phyloP scores from a whole-genome alignment of 345 rosid species.

The Eucalyptus regnans region DNA sequence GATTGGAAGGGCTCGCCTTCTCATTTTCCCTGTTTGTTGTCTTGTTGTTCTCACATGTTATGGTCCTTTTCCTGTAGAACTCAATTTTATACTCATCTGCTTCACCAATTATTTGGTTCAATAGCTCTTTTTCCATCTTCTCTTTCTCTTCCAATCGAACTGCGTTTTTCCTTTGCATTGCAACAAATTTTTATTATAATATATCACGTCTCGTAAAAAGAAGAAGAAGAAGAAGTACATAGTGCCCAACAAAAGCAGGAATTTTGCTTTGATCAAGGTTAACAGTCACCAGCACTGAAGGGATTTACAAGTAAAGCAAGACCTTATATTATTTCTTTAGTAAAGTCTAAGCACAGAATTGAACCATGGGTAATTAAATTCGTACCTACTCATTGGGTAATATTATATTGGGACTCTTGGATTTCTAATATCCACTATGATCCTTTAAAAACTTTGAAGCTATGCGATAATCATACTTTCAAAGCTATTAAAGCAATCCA shows the following conservation, averaged over 20 bases:
- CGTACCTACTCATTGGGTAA: too few relatives aligned
- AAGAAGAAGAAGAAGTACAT: not conserved
- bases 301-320: not conserved
- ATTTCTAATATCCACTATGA: too few relatives aligned
- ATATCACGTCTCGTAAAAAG: not conserved
- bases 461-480: not conserved
- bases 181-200: not conserved
- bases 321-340: not conserved
- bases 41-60: constrained; percentile 47
- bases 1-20: constrained; percentile 22
- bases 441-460: not conserved
- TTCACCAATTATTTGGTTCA: constrained; percentile 44
- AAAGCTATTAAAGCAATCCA: not conserved
- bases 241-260: not conserved
- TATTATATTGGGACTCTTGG: too few relatives aligned
- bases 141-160: constrained; percentile 55
- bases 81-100: constrained; percentile 50
- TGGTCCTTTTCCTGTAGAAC: constrained; percentile 44
- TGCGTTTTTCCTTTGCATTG: constrained; percentile 37
- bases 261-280: not conserved
- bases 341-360: too few relatives aligned
- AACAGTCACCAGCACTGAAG: not conserved
- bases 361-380: too few relatives aligned
- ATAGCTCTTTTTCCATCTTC: constrained; percentile 50
- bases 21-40: constrained; percentile 54